Evolutionary conservation across 768 basidiomycete species (phyloP).

Genomic region (Boletus tylopilopsis): DNA sequence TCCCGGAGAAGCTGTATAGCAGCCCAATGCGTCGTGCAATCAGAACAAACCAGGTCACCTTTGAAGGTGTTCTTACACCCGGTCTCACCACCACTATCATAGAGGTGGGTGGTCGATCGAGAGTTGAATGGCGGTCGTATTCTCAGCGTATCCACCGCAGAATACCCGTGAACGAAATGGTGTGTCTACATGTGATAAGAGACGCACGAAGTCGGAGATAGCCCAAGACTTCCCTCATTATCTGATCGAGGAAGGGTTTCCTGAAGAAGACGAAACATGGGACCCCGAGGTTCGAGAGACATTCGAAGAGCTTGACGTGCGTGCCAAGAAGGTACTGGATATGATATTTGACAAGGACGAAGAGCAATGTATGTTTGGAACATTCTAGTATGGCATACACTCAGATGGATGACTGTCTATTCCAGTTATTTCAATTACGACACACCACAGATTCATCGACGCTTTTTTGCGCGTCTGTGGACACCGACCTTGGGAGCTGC

Average conservation of each 20-base stretch:
- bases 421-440: slow-evolving; percentile 63
- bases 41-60: slow-evolving; percentile 52
- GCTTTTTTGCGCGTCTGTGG: slow-evolving; percentile 49
- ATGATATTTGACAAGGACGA: slow-evolving; percentile 46
- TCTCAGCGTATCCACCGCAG: slow-evolving; percentile 31
- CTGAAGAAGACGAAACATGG: slow-evolving; percentile 66
- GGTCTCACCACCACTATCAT: slow-evolving; percentile 40
- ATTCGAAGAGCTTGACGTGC: slow-evolving; percentile 37
- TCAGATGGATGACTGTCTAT: background rate
- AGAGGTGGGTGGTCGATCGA: slow-evolving; percentile 42
- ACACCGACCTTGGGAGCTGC: slow-evolving; percentile 43
- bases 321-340: slow-evolving; percentile 53
- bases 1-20: slow-evolving; percentile 54
- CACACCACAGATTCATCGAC: slow-evolving; percentile 61
- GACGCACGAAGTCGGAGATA: slow-evolving; percentile 50
- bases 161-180: slow-evolving; percentile 65
- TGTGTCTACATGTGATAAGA: slow-evolving; percentile 68
- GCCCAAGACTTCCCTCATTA: slow-evolving; percentile 44
- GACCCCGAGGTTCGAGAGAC: slow-evolving; percentile 51
- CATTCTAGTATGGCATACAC: background rate
- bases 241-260: slow-evolving; percentile 51
- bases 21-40: slow-evolving; percentile 64
- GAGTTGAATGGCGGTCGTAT: background rate
- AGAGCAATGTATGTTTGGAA: slow-evolving; percentile 42
- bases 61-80: slow-evolving; percentile 38